Percentiles rank a stretch among this genome's conserved stretches.
Evolutionary conservation across 2,329 filamentous ascomycete genomes (phyloP).

Genomic region (Stagonosporopsis rhizophila): DNA sequence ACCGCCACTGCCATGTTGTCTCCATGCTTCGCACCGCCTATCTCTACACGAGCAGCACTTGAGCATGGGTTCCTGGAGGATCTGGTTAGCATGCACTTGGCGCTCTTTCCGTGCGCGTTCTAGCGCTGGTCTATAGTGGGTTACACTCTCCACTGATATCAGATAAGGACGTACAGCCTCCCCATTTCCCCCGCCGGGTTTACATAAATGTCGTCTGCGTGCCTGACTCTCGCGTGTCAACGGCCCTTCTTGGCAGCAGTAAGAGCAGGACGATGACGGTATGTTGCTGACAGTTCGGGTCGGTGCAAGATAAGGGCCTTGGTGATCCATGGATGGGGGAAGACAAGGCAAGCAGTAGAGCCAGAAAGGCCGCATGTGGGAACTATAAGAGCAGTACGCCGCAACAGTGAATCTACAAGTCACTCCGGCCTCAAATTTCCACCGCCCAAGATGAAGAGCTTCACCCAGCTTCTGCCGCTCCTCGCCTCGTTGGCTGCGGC

Average conservation of each 20-base stretch:
- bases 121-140: conserved; percentile 9
- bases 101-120: conserved; percentile 9
- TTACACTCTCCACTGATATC: conserved; percentile 17
- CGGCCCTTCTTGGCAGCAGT: conserved; percentile 6
- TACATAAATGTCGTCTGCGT: conserved; percentile 12
- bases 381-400: conserved; percentile 8
- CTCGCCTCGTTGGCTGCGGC: conserved; percentile 29
- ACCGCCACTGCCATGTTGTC: not conserved
- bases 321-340: not conserved
- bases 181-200: conserved; percentile 11
- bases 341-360: not conserved
- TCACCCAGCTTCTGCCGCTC: conserved; percentile 27
- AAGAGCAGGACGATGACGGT: conserved; percentile 11
- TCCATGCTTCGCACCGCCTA: not conserved
- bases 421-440: not conserved
- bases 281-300: not conserved
- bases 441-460: conserved; percentile 31
- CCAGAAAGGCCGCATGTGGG: not conserved
- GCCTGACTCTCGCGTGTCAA: conserved; percentile 6
- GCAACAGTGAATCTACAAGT: not conserved
- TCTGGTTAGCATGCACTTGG: conserved; percentile 6
- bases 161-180: conserved; percentile 14
- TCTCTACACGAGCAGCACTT: conserved; percentile 1
- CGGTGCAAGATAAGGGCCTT: conserved; percentile 16
- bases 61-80: conserved; percentile 1